These are phyloP conservation scores for Musa troglodytarum DNA, from an alignment of 176 grass and related monocot genomes.

Conservation along the genomic window DNA sequence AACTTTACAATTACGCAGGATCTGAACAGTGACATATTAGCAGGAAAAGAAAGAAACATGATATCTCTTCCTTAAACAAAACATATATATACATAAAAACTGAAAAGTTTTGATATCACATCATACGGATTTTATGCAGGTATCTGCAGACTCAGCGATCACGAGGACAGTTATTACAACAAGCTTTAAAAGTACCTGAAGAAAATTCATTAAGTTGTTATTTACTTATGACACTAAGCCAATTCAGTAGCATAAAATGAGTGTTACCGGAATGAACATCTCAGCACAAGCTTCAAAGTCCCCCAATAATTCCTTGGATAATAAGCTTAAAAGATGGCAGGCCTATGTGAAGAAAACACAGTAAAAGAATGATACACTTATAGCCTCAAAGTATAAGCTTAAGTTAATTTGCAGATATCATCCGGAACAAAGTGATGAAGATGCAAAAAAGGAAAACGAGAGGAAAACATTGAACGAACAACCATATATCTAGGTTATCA, in stretches of 20 bases:
- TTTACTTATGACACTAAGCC: slow-evolving; percentile 10
- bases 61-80: slow-evolving; percentile 9
- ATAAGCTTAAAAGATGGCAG: slow-evolving; percentile 82
- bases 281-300: slow-evolving; percentile 92
- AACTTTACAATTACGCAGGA: slow-evolving; percentile 84
- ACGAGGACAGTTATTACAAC: slow-evolving; percentile 98
- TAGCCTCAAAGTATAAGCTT: background rate
- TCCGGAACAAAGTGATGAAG: background rate
- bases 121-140: slow-evolving; percentile 97
- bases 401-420: background rate
- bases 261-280: slow-evolving; percentile 75
- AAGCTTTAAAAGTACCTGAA: slow-evolving; percentile 95
- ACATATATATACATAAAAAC: background rate
- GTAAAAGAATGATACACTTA: background rate
- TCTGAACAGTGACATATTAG: slow-evolving; percentile 35
- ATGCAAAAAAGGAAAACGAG: background rate
- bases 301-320: slow-evolving; percentile 95
- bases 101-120: background rate
- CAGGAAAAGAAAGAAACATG: slow-evolving; percentile 20
- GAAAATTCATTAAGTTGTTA: slow-evolving; percentile 15
- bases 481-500: background rate
- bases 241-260: background rate
- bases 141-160: slow-evolving; percentile 92
- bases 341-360: slow-evolving; percentile 31
- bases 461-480: background rate